These are phyloP conservation scores for Lobulomyces angularis DNA, from an alignment of 192 early-diverging fungal genomes.

Conservation along the genomic window DNA sequence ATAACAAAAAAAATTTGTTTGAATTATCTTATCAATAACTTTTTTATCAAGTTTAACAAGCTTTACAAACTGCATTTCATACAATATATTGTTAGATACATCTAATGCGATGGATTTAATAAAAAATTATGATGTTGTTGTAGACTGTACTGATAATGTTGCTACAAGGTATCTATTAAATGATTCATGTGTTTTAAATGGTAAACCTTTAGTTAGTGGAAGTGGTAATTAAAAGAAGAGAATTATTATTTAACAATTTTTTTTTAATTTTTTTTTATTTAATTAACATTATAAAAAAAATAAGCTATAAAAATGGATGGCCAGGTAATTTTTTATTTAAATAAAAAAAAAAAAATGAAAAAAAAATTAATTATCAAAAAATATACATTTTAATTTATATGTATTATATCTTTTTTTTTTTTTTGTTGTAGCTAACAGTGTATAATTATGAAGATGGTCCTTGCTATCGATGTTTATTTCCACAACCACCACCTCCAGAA, in stretches of 20 bases:
- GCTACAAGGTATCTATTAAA: slow-evolving; percentile 90
- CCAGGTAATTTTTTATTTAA: slow-evolving; percentile 31
- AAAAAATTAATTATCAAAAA: background rate
- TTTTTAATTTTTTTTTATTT: too few species aligned
- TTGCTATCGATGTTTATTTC: slow-evolving; percentile 93
- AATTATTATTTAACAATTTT: too few species aligned
- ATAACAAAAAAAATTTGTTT: background rate
- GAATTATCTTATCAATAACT: slow-evolving; percentile 5
- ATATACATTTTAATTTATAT: background rate
- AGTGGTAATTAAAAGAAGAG: too few species aligned
- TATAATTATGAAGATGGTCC: slow-evolving; percentile 84
- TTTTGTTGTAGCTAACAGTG: slow-evolving; percentile 54
- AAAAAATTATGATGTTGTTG: slow-evolving; percentile 61
- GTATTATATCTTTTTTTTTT: background rate
- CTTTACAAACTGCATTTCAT: slow-evolving; percentile 44
- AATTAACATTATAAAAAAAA: too few species aligned
- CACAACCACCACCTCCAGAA: slow-evolving; percentile 78
- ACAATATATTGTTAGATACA: slow-evolving; percentile 65
- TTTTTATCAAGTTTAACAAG: slow-evolving; percentile 47
- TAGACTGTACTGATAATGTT: slow-evolving; percentile 91
- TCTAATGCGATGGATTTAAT: slow-evolving; percentile 69
- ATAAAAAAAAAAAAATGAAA: background rate
- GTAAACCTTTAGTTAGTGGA: slow-evolving; percentile 76
- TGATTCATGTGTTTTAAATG: slow-evolving; percentile 76
- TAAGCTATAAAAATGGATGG: slow-evolving; percentile 87